Percentiles rank a stretch among this genome's conserved stretches.
Conservation (phyloP, 768 basidiomycete species). For the Amanita inopinata region DNA sequence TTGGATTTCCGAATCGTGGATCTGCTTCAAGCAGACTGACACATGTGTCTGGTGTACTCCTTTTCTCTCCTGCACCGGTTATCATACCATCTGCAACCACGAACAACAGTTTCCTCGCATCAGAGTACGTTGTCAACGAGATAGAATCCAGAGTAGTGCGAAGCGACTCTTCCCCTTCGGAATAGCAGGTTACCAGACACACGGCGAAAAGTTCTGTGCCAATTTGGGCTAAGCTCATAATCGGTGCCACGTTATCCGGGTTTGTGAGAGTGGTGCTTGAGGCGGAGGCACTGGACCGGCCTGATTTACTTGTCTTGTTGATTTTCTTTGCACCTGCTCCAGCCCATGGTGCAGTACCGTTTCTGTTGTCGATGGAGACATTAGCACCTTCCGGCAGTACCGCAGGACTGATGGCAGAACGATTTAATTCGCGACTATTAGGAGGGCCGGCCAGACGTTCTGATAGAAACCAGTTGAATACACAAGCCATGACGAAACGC, state of each 20-base stretch:
- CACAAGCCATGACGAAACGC: constrained; percentile 91
- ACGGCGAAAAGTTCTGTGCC: constrained; percentile 93
- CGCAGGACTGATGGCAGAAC: constrained; percentile 85
- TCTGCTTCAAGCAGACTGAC: constrained; percentile 88
- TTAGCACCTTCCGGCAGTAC: constrained; percentile 97
- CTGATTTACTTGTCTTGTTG: constrained; percentile 34
- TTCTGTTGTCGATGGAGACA: constrained; percentile 80
- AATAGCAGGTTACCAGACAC: constrained; percentile 96
- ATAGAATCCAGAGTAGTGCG: constrained; percentile 91
- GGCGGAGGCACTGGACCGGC: constrained; percentile 37
- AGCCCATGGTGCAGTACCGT: constrained; percentile 94
- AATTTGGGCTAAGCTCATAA: constrained; percentile 83
- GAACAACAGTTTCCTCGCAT: constrained; percentile 85
- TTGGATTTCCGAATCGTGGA: constrained; percentile 90
- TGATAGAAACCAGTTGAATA: constrained; percentile 96
- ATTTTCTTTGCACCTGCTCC: constrained; percentile 45
- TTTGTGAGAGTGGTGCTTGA: constrained; percentile 51
- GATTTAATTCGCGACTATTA: constrained; percentile 57
- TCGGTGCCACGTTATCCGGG: constrained; percentile 40
- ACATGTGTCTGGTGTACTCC: constrained; percentile 94
- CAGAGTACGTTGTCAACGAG: constrained; percentile 83
- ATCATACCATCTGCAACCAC: constrained; percentile 98
- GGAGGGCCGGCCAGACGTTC: constrained; percentile 72
- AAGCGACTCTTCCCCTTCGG: constrained; percentile 90
- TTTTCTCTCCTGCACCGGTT: constrained; percentile 93